phyloP scores from a whole-genome alignment of 352 stramenopile genomes.

The Halophytophthora polymorphica region DNA sequence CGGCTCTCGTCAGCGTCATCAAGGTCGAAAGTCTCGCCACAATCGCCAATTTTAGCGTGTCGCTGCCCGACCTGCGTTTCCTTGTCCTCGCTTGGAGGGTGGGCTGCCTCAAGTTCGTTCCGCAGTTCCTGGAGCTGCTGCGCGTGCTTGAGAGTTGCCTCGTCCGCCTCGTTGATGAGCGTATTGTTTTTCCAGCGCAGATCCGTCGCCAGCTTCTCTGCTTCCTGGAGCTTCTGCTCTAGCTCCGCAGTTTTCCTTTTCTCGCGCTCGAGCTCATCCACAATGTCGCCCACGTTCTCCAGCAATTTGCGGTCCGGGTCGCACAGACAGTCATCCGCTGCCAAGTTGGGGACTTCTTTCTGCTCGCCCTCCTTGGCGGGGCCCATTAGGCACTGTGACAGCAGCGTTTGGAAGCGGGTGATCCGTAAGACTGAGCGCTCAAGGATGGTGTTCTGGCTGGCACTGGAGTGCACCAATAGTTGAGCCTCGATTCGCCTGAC shows the following conservation, averaged over 20 bases:
- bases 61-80: slow-evolving; percentile 42
- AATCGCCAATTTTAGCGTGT: not conserved
- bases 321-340: slow-evolving; percentile 45
- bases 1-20: slow-evolving; percentile 24
- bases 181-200: slow-evolving; percentile 59
- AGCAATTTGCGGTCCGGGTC: slow-evolving; percentile 67
- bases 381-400: slow-evolving; percentile 23
- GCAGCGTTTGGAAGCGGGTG: slow-evolving; percentile 54
- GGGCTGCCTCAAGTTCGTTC: slow-evolving; percentile 28
- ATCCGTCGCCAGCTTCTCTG: slow-evolving; percentile 40
- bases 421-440: slow-evolving; percentile 52
- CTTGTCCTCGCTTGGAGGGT: slow-evolving; percentile 34
- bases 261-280: slow-evolving; percentile 46
- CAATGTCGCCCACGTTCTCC: slow-evolving; percentile 42
- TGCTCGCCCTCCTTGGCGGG: slow-evolving; percentile 7
- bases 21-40: slow-evolving; percentile 9
- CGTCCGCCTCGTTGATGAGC: slow-evolving; percentile 40
- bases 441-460: slow-evolving; percentile 61
- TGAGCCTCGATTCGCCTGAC: slow-evolving; percentile 50
- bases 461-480: slow-evolving; percentile 43
- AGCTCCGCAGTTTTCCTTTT: slow-evolving; percentile 31
- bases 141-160: slow-evolving; percentile 24
- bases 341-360: not conserved
- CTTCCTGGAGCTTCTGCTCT: slow-evolving; percentile 38
- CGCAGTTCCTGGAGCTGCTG: slow-evolving; percentile 36